Evolutionary conservation across 352 stramenopile genomes (phyloP).

Genomic region (Phytophthora chlamydospora): DNA sequence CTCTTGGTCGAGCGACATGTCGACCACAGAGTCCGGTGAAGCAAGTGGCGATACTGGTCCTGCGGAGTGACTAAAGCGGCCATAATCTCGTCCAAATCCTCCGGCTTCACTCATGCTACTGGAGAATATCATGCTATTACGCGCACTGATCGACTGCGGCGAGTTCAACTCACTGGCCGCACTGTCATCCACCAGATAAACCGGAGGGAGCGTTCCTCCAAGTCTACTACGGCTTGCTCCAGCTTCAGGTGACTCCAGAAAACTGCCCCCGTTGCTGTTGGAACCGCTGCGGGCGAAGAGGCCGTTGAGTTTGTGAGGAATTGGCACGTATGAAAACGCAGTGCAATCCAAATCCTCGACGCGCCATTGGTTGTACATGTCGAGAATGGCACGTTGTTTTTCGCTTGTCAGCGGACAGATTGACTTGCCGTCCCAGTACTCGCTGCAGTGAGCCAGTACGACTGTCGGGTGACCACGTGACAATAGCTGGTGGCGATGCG

Average conservation of each 20-base stretch:
- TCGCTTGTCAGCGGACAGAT: conserved; percentile 86
- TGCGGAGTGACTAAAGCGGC: conserved; percentile 25
- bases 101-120: conserved; percentile 45
- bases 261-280: conserved; percentile 20
- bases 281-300: conserved; percentile 49
- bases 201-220: conserved; percentile 52
- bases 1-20: conserved; percentile 25
- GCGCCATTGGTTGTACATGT: conserved; percentile 91
- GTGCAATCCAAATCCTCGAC: conserved; percentile 88
- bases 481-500: conserved; percentile 79
- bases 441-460: conserved; percentile 73
- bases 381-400: conserved; percentile 78
- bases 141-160: conserved; percentile 33
- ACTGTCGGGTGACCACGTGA: conserved; percentile 80
- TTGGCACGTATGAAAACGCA: conserved; percentile 82
- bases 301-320: conserved; percentile 71
- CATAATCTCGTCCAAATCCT: conserved; percentile 20
- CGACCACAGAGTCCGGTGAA: conserved; percentile 38
- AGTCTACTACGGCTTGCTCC: conserved; percentile 12
- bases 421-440: conserved; percentile 90
- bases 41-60: conserved; percentile 32
- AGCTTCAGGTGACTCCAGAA: conserved; percentile 22
- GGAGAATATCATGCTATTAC: conserved; percentile 32
- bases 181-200: conserved; percentile 87
- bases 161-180: conserved; percentile 51